Evolutionary conservation across 1,284 basidiomycete species (phyloP), one percentile per base, ranked within the genome.

Genomic region (Microbotryomycetes sp.): DNA sequence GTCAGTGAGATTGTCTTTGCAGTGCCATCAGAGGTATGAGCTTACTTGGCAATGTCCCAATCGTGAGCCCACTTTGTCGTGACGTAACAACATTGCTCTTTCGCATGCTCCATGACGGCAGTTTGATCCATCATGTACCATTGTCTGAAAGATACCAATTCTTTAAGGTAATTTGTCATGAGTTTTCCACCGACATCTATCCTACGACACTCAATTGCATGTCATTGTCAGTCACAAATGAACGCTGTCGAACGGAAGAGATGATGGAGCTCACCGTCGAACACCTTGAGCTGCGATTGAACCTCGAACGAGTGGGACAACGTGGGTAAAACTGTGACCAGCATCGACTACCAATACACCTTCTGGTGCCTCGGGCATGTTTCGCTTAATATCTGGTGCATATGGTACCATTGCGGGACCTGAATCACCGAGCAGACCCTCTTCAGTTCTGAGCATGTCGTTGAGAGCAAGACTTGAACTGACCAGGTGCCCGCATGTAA

Each of bases 41-140:
- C 86, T 68, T 74, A 91, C 89, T 86, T 85, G 77, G 85, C 87
- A n/a, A 77, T 76, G 75, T 92, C 86, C 63, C 92, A 76, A 76
- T 94, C 90, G 51, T 76, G 73, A 59, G 79, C 80, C 78, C 87
- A 92, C 72, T 86, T 79, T 46, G 79, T 79, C n/a, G 87, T 85
- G 56, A 96, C 87, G 75, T 88, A 97, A 75, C 89, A 90, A 74
- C 89, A 92, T 15, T 81, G 77, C 73, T 90, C 89, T 74, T 94
- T 92, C 70, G 92, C 86, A 66, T 88, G 83, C 77, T 92, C 92
- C 77, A 96, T 87, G 71, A 97, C 86, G 76, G 87, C 84, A 1
- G 89, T 92, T 77, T 96, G 88, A 73, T 97, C 92, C 84, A 92
- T 92, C 88, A 97, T 91, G 76, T 97, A 92, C 88, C 90, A 94